These are phyloP conservation scores for Peterozyma xylosa DNA, from an alignment of 805 yeast genomes.

Conservation along the genomic window DNA sequence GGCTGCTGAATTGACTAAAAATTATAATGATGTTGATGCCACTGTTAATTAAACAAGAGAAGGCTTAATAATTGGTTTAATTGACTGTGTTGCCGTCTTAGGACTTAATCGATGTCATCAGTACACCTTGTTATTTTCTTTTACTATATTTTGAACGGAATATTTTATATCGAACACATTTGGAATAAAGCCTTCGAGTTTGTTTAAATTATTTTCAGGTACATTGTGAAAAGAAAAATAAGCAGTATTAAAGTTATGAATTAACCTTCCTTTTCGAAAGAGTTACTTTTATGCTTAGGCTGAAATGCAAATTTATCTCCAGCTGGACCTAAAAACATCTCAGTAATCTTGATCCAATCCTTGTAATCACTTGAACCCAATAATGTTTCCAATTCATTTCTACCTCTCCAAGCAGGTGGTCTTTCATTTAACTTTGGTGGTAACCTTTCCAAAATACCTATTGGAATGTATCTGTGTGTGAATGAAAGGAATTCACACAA, in stretches of 20 bases:
- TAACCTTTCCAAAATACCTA: constrained; percentile 80
- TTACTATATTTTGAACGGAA: too few species aligned
- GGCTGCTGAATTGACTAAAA: constrained; percentile 55
- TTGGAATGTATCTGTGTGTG: constrained; percentile 90
- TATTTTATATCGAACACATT: too few species aligned
- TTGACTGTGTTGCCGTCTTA: too few species aligned
- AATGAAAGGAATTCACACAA: constrained; percentile 92
- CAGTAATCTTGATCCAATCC: constrained; percentile 95
- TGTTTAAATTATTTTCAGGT: too few species aligned
- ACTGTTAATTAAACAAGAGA: constrained; percentile 1
- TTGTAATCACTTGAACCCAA: constrained; percentile 77
- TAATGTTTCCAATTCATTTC: constrained; percentile 87
- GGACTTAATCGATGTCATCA: too few species aligned
- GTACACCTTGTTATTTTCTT: too few species aligned
- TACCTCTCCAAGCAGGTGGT: constrained; percentile 89
- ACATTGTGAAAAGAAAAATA: too few species aligned
- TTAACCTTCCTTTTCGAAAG: constrained; percentile 26
- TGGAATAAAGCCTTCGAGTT: too few species aligned
- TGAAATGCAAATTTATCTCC: constrained; percentile 66
- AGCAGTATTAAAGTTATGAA: too few species aligned
- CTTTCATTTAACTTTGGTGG: constrained; percentile 91
- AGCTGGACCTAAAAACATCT: constrained; percentile 89
- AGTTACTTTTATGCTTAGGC: constrained; percentile 94
- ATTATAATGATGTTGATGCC: constrained; percentile 36
- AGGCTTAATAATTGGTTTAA: neutral